Evolutionary conservation across 202 grass and related monocot genomes (phyloP), one percentile per base, ranked within the genome.

Genomic region (Carex arenaria): DNA sequence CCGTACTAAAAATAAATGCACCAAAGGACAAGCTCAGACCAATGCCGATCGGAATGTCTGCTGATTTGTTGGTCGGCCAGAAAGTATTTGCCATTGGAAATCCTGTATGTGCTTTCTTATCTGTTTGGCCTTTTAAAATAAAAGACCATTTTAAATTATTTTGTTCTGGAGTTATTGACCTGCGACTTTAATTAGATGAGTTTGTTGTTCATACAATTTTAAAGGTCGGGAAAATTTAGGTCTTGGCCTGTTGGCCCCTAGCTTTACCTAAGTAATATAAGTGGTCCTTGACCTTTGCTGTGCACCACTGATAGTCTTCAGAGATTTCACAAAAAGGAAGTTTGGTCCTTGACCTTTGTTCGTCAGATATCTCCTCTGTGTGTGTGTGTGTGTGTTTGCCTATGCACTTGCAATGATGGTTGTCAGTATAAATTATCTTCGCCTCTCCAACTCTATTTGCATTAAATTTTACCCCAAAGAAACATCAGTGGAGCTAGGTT

Each of bases 11-110:
- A 85, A 90, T 99, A 79, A 76, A 95, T 90, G 93, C 93, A 78
- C 89, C 91, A 82, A 95, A 89, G 55, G 88, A 95, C 67, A 98
- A 98, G 87, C 89, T 98, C 84, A 93, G 96, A 36, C 96, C 96
- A 54, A 81, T 98, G 80, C 96, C 96, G 38, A 26, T 99, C 82
- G 96, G 96, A n/a, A 71, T 99, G 17, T 99, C 96, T 79, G 88
- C 93, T 42, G 89, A 99, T 75, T 82, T 99, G 79, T 75, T 99
- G 61, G 96, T 98, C 7, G 93, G 96, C 67, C 96, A 98, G 86
- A 98, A 98, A 93, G 96, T 98, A 73, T 98, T 68, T 90, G 96
- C 96, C 52, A 99, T 99, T 72, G 96, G 96, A 86, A 99, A 99
- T 78, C 96, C 96, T 45, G 96, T 99, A 79, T 92, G 93, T 92